A percentile compares a stretch with the other conserved stretches of the same genome.
Conservation (phyloP, 108 stramenopile genomes). For the Conticribra weissflogii region DNA sequence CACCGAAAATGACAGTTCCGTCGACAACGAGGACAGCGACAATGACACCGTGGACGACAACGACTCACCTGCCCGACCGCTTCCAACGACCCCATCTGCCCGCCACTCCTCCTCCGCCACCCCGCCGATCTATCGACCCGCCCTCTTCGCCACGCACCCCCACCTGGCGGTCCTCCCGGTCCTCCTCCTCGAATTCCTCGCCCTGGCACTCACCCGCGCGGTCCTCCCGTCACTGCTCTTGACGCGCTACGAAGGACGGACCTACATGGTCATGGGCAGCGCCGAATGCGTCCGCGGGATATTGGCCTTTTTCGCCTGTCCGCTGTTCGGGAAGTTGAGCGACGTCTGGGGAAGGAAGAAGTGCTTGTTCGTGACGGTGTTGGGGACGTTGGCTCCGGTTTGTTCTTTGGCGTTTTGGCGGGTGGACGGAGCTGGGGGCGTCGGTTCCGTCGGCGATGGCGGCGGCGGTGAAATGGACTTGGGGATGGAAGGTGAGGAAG, state of each 20-base stretch:
- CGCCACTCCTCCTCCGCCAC: slow-evolving; percentile 88
- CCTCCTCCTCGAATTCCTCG: slow-evolving; percentile 92
- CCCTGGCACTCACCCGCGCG: slow-evolving; percentile 82
- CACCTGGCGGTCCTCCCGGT: slow-evolving; percentile 92
- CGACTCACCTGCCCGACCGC: not conserved
- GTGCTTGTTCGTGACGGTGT: slow-evolving; percentile 89
- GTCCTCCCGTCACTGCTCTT: slow-evolving; percentile 82
- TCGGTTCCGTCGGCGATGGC: slow-evolving; percentile 9
- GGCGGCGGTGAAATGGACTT: not conserved
- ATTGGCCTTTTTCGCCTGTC: slow-evolving; percentile 92
- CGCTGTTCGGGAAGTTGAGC: slow-evolving; percentile 88
- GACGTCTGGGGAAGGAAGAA: slow-evolving; percentile 84
- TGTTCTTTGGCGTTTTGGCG: slow-evolving; percentile 87
- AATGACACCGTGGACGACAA: not conserved
- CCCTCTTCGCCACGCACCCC: slow-evolving; percentile 42
- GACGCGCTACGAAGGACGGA: slow-evolving; percentile 61
- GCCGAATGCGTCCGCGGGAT: slow-evolving; percentile 92
- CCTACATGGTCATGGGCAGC: slow-evolving; percentile 85
- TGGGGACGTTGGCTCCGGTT: slow-evolving; percentile 91
- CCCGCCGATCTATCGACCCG: slow-evolving; percentile 91
- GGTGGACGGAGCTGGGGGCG: slow-evolving; percentile 34
- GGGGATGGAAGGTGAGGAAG: not conserved
- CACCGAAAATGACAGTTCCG: not conserved
- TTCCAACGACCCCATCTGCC: slow-evolving; percentile 45
- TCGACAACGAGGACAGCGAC: not conserved